Base-by-base conservation (phyloP, 2,329 filamentous ascomycete species). In the Xylaria multiplex region DNA sequence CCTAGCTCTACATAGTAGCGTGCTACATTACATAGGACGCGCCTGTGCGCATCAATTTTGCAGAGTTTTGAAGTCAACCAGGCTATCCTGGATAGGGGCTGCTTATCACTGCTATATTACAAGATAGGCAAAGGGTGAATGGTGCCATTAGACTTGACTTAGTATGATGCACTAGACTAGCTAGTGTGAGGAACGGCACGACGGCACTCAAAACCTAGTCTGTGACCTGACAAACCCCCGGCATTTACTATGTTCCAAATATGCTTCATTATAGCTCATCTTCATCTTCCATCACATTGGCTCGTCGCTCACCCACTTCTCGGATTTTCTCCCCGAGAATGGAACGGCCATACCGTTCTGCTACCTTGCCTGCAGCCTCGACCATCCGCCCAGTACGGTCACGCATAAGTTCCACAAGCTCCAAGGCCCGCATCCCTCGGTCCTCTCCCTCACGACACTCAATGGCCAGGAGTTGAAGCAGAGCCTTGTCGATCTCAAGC, bases 371-470 rank as follows among this genome's bases (percentile, higher is more conserved):
- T 1, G 96, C 96, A 4, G 95, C 92, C 77, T 97, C 93, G 64
- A 97, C 80, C 92, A 97, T 97, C 77, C 91, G 90, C 19, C 95
- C 95, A 66, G 88, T 91, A 52, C 88, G 85, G 80, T 98, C 94
- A 50, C 86, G 87, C 90, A 99, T 92, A 74, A 99, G 83, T 68
- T 87, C 85, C 35, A 97, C 96, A 74, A 98, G 86, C 80, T 99
- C 96, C 42, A 99, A 82, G 0, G 95, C 95, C 71, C 95, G 93
- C 93, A 97, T 97, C 6, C 94, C 95, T 35, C 91, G 86, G 69
- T 98, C 94, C 78, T 99, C 96, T 50, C 93, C 93, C 71, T 96
- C 93, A 66, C 93, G 89, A 77, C 96, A 99, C 82, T 98, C 96
- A 6, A 91, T 83, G 2, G 93, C 94, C 75, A 99, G 83, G 77